Base-by-base conservation (phyloP, 2,329 filamentous ascomycete genomes). In the Trichoderma cornu-damae region DNA sequence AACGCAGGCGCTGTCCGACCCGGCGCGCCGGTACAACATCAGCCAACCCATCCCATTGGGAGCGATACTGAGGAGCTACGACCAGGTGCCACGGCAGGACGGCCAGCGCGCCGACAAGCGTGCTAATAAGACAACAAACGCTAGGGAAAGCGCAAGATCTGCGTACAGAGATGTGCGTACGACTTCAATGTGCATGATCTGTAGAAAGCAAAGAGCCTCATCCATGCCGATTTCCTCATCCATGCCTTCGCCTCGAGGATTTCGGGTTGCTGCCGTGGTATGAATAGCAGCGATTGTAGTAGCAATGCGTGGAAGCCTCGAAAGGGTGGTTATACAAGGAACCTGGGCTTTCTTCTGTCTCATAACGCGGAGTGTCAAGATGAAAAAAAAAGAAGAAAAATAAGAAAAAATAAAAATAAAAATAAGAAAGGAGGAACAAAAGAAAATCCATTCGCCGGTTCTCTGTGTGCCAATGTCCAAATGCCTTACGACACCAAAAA, bases 111-210 rank as follows among this genome's bases (percentile, higher is more conserved):
- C 28, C 43, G 44, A 50, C 26, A 42, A 50, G 26, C 44, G 40
- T 49, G 26, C 38, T 46, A 32, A 57, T 59, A 42, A 59, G 58
- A 57, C 53, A 52, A 16, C 37, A 16, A 44, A 11, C 47, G 38
- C 53, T 51, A 52, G 58, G 58, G 30, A 59, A 48, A 30, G 58
- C 46, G 53, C 58, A 40, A 57, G 58, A 59, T 59, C 58, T 59
- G 53, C 58, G 53, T 37, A 51, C 47, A 57, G 48, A 49, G 43
- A 59, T 47, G 44, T 48, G 46, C 40, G 58, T 57, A 34, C 53
- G 35, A 59, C 53, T 59, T 37, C 30, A 52, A 57, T 49, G 46
- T 59, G 58, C 58, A 59, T 55, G 51, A 59, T 59, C 57, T 55
- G 20, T 59, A 26, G 34, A 55, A 48, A 24, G 3, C n/a, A 34